phyloP scores from a whole-genome alignment of 2,329 filamentous ascomycete genomes.

The Claviceps digitariae region DNA sequence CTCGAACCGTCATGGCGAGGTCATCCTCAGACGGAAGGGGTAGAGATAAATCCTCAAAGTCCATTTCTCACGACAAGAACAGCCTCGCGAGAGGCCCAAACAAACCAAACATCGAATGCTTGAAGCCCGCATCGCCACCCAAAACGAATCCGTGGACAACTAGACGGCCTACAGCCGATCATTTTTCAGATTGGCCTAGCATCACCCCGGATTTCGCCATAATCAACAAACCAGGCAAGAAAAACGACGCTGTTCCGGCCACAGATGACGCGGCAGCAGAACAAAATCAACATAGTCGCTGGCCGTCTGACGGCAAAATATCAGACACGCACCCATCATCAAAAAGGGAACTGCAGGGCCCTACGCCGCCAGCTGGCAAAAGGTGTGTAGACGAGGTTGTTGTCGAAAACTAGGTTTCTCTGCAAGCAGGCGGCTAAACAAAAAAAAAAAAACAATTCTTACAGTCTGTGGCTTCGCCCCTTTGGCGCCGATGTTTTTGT shows the following conservation, averaged over 20 bases:
- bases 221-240: not conserved
- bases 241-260: not conserved
- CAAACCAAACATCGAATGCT: slow-evolving; percentile 1
- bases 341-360: slow-evolving; percentile 14
- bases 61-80: slow-evolving; percentile 15
- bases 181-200: slow-evolving; percentile 1
- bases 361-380: slow-evolving; percentile 14
- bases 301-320: not conserved
- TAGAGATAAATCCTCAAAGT: slow-evolving; percentile 3
- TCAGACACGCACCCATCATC: slow-evolving; percentile 2
- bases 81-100: not conserved
- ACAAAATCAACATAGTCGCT: not conserved
- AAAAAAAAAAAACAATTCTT: not conserved
- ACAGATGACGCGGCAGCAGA: not conserved
- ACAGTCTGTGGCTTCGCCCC: slow-evolving; percentile 19
- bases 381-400: slow-evolving; percentile 9
- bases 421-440: not conserved
- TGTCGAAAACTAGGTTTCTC: not conserved
- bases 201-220: slow-evolving; percentile 1
- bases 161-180: not conserved
- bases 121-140: slow-evolving; percentile 21
- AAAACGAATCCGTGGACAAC: slow-evolving; percentile 19
- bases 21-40: not conserved
- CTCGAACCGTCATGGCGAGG: not conserved
- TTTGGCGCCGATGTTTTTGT: slow-evolving; percentile 21